Conservation (phyloP, 2,329 filamentous ascomycete genomes). For the Phoma sp. region DNA sequence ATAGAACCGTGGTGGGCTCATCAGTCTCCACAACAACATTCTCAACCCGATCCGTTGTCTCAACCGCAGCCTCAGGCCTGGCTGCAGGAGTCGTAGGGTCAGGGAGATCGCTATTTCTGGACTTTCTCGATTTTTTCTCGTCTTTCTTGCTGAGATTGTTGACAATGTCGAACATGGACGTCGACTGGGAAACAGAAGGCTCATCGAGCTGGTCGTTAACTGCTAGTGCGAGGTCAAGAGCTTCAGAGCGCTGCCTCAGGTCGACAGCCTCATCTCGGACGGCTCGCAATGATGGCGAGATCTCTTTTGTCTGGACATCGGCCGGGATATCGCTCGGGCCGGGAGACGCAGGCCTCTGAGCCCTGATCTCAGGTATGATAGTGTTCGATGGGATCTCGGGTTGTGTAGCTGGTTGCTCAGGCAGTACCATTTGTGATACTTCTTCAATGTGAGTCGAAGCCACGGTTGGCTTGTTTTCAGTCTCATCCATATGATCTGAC, state of each 20-base stretch:
- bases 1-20: not conserved
- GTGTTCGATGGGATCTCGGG: not conserved
- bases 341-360: conserved; percentile 6
- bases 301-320: not conserved
- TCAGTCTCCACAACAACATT: conserved; percentile 1
- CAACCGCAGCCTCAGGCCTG: conserved; percentile 22
- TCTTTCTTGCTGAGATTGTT: conserved; percentile 37
- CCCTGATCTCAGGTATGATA: conserved; percentile 1
- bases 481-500: conserved; percentile 15
- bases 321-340: not conserved
- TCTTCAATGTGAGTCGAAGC: conserved; percentile 8
- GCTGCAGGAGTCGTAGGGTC: conserved; percentile 34
- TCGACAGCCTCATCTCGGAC: conserved; percentile 35
- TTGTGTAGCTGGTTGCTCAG: conserved; percentile 3
- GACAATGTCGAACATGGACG: conserved; percentile 38
- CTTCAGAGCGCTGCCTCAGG: conserved; percentile 37
- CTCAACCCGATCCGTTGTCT: conserved; percentile 29
- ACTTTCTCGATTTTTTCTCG: conserved; percentile 37
- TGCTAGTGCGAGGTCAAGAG: conserved; percentile 30
- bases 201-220: conserved; percentile 16
- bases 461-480: not conserved
- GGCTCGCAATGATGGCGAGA: conserved; percentile 35
- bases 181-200: conserved; percentile 17
- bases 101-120: conserved; percentile 21
- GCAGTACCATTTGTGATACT: not conserved